Percentiles rank a stretch among this genome's conserved stretches.
phyloP scores from a whole-genome alignment of 495 filamentous ascomycete genomes.

The Penicillium bovifimosum region DNA sequence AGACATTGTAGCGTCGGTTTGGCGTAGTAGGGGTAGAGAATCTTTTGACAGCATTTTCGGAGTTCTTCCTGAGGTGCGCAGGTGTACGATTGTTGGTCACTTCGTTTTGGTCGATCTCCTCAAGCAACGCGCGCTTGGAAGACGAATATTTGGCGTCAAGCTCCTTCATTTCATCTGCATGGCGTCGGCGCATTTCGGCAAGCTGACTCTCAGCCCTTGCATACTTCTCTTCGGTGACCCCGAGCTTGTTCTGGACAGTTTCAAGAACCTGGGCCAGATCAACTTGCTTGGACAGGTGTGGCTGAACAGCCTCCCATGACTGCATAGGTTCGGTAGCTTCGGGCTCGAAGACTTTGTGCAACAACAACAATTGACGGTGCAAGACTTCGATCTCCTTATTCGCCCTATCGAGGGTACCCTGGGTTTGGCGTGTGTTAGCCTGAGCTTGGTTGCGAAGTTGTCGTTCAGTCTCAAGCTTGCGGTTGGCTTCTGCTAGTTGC shows the following conservation, averaged over 20 bases:
- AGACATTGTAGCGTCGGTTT: slow-evolving; percentile 62
- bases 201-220: slow-evolving; percentile 79
- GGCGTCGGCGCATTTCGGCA: slow-evolving; percentile 65
- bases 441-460: slow-evolving; percentile 84
- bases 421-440: slow-evolving; percentile 73
- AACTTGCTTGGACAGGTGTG: slow-evolving; percentile 59
- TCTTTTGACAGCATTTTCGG: slow-evolving; percentile 57
- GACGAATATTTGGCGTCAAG: slow-evolving; percentile 66
- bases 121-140: slow-evolving; percentile 66
- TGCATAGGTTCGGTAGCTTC: slow-evolving; percentile 54
- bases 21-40: slow-evolving; percentile 73
- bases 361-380: slow-evolving; percentile 68
- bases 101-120: slow-evolving; percentile 86
- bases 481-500: slow-evolving; percentile 83
- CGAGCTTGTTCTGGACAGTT: slow-evolving; percentile 76
- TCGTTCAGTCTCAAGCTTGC: slow-evolving; percentile 83
- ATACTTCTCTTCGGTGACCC: slow-evolving; percentile 79
- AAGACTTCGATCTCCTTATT: slow-evolving; percentile 76
- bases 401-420: slow-evolving; percentile 66
- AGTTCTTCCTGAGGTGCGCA: slow-evolving; percentile 65
- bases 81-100: slow-evolving; percentile 72
- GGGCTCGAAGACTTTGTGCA: slow-evolving; percentile 84
- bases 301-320: slow-evolving; percentile 58
- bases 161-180: slow-evolving; percentile 67
- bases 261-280: slow-evolving; percentile 88